Evolutionary conservation across 371 early-diverging fungal species (phyloP).

Genomic region (Mortierella sp.): DNA sequence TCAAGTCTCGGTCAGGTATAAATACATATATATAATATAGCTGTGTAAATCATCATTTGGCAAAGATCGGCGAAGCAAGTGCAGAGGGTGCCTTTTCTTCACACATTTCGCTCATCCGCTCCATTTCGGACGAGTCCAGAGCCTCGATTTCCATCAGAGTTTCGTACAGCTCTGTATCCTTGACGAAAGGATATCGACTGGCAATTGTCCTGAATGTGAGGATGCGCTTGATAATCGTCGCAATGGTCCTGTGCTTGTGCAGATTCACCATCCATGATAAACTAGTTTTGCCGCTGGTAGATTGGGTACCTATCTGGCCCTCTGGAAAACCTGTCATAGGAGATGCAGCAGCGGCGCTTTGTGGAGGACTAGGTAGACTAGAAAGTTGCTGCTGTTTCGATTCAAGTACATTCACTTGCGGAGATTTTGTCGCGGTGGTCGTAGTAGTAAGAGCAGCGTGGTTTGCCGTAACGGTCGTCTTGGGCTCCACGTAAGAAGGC

Average conservation of each 20-base stretch:
- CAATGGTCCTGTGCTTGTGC: constrained; percentile 71
- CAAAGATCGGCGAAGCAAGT: constrained; percentile 11
- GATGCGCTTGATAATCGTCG: constrained; percentile 72
- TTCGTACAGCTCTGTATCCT: constrained; percentile 57
- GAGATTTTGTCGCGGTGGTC: background rate
- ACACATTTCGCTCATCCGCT: constrained; percentile 42
- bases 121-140: constrained; percentile 20
- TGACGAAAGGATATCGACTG: constrained; percentile 65
- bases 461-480: too few relatives aligned
- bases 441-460: background rate
- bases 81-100: constrained; percentile 30
- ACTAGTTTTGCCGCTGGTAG: too few relatives aligned
- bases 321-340: background rate
- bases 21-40: too few relatives aligned
- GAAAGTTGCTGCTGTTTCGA: constrained; percentile 5
- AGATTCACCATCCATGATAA: constrained; percentile 63
- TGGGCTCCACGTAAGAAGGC: constrained; percentile 66
- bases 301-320: too few relatives aligned
- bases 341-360: background rate
- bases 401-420: background rate
- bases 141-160: constrained; percentile 32
- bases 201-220: constrained; percentile 69
- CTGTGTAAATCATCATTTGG: background rate
- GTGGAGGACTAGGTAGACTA: constrained; percentile 43
- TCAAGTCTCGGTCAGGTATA: background rate